Evolutionary conservation across 441 rosid species (phyloP), one percentile per base, ranked within the genome.

Genomic region (Mallotus repandus): DNA sequence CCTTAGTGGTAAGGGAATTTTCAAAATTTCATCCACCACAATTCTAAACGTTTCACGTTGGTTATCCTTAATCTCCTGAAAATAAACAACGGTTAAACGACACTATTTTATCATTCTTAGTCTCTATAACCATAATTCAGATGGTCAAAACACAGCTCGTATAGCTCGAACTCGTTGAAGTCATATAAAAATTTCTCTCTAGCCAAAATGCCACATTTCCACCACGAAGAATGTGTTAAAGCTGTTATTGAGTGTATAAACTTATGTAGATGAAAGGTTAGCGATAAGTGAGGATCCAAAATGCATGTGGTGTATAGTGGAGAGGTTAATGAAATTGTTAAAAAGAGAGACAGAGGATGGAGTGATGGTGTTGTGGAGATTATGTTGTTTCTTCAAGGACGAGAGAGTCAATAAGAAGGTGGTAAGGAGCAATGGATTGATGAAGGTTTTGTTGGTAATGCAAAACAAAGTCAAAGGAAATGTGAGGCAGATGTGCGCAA

Each of bases 261-360:
- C 89, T 0, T 81, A 83, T 72, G 78, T 80, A 46, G 95, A 89
- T 76, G 98, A 90, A 1, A 72, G 91, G 70, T 49, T 35, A 19
- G 89, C 85, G 72, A 84, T 93, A 9, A 78, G 85, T 19, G 76
- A 79, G 2, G 86, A 84, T 48, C 62, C 85, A 0, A 52, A 66
- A 25, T 85, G 94, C 72, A 70, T 78, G 38, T 84, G 82, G 60
- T 82, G 81, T 48, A 84, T 93, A 2, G 85, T 88, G 71, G 84
- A 81, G 66, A 89, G 81, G 80, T 66, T 88, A n/a, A n/a, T n/a
- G n/a, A n/a, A n/a, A n/a, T n/a, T n/a, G n/a, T n/a, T n/a, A n/a
- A n/a, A n/a, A n/a, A 73, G 75, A 55, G 90, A 94, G 65, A 89
- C 91, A 78, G 96, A 89, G 80, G 89, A 86, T 52, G 91, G 90